phyloP scores from a whole-genome alignment of 2,329 filamentous ascomycete species.

The Orbilia ellipsospora region DNA sequence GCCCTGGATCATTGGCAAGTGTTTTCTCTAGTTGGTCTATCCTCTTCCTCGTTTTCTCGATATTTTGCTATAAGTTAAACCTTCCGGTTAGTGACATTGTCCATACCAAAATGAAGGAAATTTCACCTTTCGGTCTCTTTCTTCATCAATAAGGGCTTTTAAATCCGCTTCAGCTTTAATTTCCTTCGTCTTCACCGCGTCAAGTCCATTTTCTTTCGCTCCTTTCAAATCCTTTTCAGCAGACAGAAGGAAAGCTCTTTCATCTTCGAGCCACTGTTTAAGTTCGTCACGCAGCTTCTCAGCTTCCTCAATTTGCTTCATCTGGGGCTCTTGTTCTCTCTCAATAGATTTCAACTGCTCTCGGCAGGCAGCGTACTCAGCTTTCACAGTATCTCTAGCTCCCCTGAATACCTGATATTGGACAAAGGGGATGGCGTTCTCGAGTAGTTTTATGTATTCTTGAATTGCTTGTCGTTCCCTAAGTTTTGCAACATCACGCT shows the following conservation, averaged over 20 bases:
- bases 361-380: slow-evolving; percentile 68
- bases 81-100: not conserved
- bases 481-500: slow-evolving; percentile 84
- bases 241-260: slow-evolving; percentile 68
- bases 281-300: slow-evolving; percentile 68
- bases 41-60: slow-evolving; percentile 63
- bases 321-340: slow-evolving; percentile 72
- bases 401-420: slow-evolving; percentile 71
- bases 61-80: slow-evolving; percentile 60
- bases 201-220: slow-evolving; percentile 62
- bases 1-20: slow-evolving; percentile 64
- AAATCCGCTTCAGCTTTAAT: slow-evolving; percentile 16
- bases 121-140: slow-evolving; percentile 29
- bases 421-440: slow-evolving; percentile 74
- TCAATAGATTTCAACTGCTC: slow-evolving; percentile 72
- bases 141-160: slow-evolving; percentile 20
- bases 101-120: not conserved
- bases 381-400: slow-evolving; percentile 68
- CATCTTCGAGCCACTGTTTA: slow-evolving; percentile 64
- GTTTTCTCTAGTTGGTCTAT: slow-evolving; percentile 65
- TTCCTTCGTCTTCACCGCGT: slow-evolving; percentile 64
- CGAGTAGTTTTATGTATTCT: slow-evolving; percentile 72
- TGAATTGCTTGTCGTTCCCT: slow-evolving; percentile 78
- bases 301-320: slow-evolving; percentile 77
- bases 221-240: slow-evolving; percentile 65